These are phyloP conservation scores for Trifolium subterraneum DNA, from an alignment of 306 rosid species.

Conservation along the genomic window DNA sequence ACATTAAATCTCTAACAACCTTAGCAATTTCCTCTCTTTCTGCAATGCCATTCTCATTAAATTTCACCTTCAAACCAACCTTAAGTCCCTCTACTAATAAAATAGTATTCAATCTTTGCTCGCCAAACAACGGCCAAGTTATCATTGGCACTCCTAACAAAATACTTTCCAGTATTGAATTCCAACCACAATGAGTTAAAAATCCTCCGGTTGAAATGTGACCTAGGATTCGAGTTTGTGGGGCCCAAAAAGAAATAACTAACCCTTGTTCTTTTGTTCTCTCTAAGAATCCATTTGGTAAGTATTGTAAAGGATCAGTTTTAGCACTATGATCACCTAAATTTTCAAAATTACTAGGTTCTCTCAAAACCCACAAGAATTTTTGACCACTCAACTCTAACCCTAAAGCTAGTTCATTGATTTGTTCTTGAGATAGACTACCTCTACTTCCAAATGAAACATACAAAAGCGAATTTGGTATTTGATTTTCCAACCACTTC, in stretches of 20 bases:
- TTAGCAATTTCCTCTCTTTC: neutral
- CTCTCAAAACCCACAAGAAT: conserved; percentile 49
- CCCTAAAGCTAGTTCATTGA: conserved; percentile 42
- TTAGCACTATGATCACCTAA: neutral
- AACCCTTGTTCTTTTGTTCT: conserved; percentile 31
- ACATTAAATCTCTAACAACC: neutral
- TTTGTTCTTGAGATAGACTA: conserved; percentile 36
- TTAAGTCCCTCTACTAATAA: neutral
- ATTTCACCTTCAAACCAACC: neutral
- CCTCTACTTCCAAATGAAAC: conserved; percentile 54
- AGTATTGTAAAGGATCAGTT: neutral
- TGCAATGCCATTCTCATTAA: neutral
- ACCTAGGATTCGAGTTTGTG: conserved; percentile 37
- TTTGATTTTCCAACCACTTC: conserved; percentile 39
- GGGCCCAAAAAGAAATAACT: conserved; percentile 31
- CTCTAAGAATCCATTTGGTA: conserved; percentile 38
- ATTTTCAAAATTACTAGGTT: neutral
- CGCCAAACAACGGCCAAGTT: conserved; percentile 66
- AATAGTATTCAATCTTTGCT: conserved; percentile 39
- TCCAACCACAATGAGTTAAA: conserved; percentile 79
- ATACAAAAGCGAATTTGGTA: conserved; percentile 31
- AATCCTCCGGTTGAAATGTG: conserved; percentile 59
- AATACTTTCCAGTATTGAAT: conserved; percentile 61
- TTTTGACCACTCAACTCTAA: conserved; percentile 45
- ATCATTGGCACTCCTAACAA: conserved; percentile 60